phyloP scores from a whole-genome alignment of 2,329 filamentous ascomycete species.

The Botryotinia convoluta region DNA sequence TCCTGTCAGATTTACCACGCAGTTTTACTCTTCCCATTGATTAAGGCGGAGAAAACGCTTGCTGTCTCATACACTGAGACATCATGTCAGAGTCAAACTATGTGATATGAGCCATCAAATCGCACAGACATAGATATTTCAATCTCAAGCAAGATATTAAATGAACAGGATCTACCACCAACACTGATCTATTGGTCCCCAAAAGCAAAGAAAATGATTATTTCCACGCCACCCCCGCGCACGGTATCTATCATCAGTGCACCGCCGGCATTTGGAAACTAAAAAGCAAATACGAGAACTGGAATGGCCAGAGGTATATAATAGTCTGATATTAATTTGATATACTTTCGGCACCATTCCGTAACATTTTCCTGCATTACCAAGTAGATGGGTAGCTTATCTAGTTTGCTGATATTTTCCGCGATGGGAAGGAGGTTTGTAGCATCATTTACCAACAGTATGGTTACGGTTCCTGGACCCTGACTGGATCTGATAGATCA shows the following conservation, averaged over 20 bases:
- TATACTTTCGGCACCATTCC: not conserved
- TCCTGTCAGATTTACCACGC: not conserved
- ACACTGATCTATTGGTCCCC: not conserved
- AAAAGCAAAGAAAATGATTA: conserved; percentile 1
- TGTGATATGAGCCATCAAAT: not conserved
- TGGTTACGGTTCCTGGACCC: not conserved
- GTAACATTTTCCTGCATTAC: not conserved
- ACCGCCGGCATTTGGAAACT: conserved; percentile 1
- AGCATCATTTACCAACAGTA: not conserved
- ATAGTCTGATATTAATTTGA: not conserved
- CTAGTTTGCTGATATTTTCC: not conserved
- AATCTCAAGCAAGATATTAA: not conserved
- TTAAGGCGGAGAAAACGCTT: too few species aligned
- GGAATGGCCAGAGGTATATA: not conserved
- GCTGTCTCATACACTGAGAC: not conserved
- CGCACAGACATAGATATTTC: not conserved
- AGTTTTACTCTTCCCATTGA: not conserved
- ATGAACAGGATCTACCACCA: not conserved
- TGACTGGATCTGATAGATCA: not conserved
- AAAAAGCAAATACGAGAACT: not conserved
- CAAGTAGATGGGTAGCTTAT: not conserved
- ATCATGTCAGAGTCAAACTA: not conserved
- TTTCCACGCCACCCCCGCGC: not conserved
- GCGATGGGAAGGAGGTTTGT: not conserved
- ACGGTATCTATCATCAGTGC: not conserved